A percentile compares a stretch with the other conserved stretches of the same genome.
phyloP scores from a whole-genome alignment of 352 stramenopile species.

The Phytophthora kernoviae region DNA sequence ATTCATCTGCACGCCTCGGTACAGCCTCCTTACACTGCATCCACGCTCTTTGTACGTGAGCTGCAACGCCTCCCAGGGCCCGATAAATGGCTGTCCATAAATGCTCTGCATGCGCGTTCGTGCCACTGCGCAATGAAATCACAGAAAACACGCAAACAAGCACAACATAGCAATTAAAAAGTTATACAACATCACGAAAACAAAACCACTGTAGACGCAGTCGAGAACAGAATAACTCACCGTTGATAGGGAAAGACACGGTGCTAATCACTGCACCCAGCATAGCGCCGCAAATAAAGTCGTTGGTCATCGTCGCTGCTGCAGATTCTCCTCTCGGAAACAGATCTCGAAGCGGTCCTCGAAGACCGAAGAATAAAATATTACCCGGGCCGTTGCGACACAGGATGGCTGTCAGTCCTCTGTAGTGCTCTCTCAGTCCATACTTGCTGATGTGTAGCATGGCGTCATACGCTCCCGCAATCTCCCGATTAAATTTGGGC shows the following conservation, averaged over 20 bases:
- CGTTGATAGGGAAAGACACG: constrained; percentile 84
- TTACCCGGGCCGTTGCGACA: constrained; percentile 86
- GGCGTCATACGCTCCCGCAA: constrained; percentile 75
- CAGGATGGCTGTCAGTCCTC: constrained; percentile 78
- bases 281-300: constrained; percentile 87
- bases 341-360: constrained; percentile 68
- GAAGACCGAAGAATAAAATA: constrained; percentile 86
- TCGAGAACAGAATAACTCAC: constrained; percentile 30
- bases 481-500: constrained; percentile 85
- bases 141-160: constrained; percentile 5
- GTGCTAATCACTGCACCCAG: constrained; percentile 87
- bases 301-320: constrained; percentile 55
- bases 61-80: constrained; percentile 54
- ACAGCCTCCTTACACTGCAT: constrained; percentile 60
- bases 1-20: constrained; percentile 89
- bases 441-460: constrained; percentile 83
- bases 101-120: constrained; percentile 85
- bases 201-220: no score
- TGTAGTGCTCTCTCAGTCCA: constrained; percentile 82
- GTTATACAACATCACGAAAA: background rate
- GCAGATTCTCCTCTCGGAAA: constrained; percentile 60
- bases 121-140: constrained; percentile 47
- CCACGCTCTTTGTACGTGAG: constrained; percentile 81
- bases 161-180: constrained; percentile 3
- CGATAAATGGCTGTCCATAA: constrained; percentile 70